Base-by-base conservation (phyloP, 805 yeast species). In the Candida maltosa region DNA sequence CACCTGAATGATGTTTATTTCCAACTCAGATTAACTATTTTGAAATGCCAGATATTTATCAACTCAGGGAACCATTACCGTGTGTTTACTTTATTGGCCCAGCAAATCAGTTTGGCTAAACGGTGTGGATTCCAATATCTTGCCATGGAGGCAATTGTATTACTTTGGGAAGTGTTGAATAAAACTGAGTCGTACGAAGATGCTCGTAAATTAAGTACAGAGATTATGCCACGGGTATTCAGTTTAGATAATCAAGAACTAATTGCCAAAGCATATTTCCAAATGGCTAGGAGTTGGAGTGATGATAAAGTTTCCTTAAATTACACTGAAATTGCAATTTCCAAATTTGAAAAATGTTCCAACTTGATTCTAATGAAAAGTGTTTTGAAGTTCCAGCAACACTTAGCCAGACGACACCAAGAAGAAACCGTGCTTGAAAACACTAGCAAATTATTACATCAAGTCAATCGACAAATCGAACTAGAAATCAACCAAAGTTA, bases 101-200 rank as follows among this genome's bases (percentile, higher is more conserved):
- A 75, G 41, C 66, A 77, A 34, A 54, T 82, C 2, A 68, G 71
- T 31, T 47, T 65, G 9, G 73, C 83, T 0, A 65, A 67, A 15
- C 48, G 53, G 4, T 62, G 73, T 6, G 76, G 81, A 2, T 64
- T 74, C 35, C 52, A 64, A 3, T 51, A 71, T 0, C 50, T 73
- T 6, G 52, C 69, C 1, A 62, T 72, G 1, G 78, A 76, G 39
- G 75, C 78, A 0, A 48, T 73, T 2, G 38, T 76, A 5, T 51
- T 69, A 3, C 52, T 83, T 18, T 59, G 73, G 17, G 61, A 70
- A 11, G 54, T 76, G 3, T 48, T 81, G 14, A 54, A 69, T 27
- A 54, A 56, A 8, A 47, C 71, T 34, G 70, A 65, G 0, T 62
- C 69, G 32, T 46, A 45, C 20, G 54, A 65, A 3, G 81, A 83